Evolutionary conservation across 352 stramenopile species (phyloP), one percentile per base, ranked within the genome.

Genomic region (Elongisporangium undulatum): DNA sequence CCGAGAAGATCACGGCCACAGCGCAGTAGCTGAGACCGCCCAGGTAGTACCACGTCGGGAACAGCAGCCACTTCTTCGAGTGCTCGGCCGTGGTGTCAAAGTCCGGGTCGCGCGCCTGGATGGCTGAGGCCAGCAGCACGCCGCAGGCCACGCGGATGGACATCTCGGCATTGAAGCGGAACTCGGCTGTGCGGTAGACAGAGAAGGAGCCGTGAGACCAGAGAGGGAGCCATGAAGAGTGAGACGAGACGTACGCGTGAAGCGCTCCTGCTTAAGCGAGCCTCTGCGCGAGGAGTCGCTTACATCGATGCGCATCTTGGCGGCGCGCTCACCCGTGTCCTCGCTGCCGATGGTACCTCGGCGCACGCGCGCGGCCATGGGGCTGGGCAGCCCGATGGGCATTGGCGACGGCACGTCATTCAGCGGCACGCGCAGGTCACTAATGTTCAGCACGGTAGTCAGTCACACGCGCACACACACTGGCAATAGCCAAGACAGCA

Each of bases 1-100:
- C 70, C n/a, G 79, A 86, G 61, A 91, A 92, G 50, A 92, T 89
- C 13, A 89, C 80, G 26, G 81, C 80, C 19, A 87, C 74, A 12
- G 81, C 83, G 49, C 82, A 88, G 65, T 93, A 93, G 59, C 80
- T 90, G 17, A 92, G 67, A 67, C 82, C 82, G 50, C 82, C 82
- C 2, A 82, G 68, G 49, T 77, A 79, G 22, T 82, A 82, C 74
- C 74, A 82, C 19, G 70, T 66, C 20, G 74, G 74, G 17, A 82
- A 82, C 24, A 82, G 50, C 6, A 65, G 60, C 74, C 74, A 82
- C n/a, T 72, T 66, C 41, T 82, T 79, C 34, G 38, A 56, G 3
- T 66, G 56, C 22, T 60, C 16, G 41, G 65, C 38, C 0, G 58
- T 51, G 0, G 60, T 51, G 55, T 71, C 63, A n/a, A 72, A 66